phyloP scores from a whole-genome alignment of 2,329 filamentous ascomycete species.

The Sphaerulina populicola region DNA sequence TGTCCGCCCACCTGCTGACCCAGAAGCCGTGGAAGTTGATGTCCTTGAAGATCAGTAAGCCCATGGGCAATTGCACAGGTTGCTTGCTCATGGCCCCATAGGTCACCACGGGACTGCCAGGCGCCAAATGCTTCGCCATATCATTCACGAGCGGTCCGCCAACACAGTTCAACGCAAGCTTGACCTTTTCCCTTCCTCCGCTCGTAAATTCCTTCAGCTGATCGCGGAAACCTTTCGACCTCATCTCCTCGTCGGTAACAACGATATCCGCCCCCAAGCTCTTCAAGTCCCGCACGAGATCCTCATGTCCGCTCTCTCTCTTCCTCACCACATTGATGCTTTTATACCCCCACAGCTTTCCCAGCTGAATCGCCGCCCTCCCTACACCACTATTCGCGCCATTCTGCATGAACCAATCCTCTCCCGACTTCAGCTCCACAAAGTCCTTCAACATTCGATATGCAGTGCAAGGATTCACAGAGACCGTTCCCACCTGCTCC shows the following conservation, averaged over 20 bases:
- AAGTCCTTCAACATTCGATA: conserved; percentile 89
- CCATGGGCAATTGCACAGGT: conserved; percentile 71
- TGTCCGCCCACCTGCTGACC: conserved; percentile 82
- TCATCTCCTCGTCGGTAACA: conserved; percentile 53
- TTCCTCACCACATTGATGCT: conserved; percentile 84
- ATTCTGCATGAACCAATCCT: conserved; percentile 95
- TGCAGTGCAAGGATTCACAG: conserved; percentile 87
- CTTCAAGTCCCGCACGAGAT: conserved; percentile 53
- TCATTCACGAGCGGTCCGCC: conserved; percentile 76
- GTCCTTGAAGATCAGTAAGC: conserved; percentile 87
- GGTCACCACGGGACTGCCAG: conserved; percentile 70
- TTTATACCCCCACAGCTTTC: conserved; percentile 73
- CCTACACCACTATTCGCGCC: conserved; percentile 93
- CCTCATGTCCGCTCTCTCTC: conserved; percentile 59
- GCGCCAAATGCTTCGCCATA: conserved; percentile 62
- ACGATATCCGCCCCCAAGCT: conserved; percentile 56
- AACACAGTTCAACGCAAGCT: conserved; percentile 83
- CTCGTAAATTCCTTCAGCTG: conserved; percentile 58
- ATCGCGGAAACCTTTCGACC: conserved; percentile 55
- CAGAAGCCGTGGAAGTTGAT: conserved; percentile 87
- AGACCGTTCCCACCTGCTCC: conserved; percentile 76
- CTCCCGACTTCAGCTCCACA: conserved; percentile 50
- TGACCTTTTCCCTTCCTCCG: conserved; percentile 61
- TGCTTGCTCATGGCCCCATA: conserved; percentile 94
- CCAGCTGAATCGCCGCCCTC: conserved; percentile 82